These are phyloP conservation scores for Detonula confervacea DNA, from an alignment of 352 stramenopile genomes.

Conservation along the genomic window DNA sequence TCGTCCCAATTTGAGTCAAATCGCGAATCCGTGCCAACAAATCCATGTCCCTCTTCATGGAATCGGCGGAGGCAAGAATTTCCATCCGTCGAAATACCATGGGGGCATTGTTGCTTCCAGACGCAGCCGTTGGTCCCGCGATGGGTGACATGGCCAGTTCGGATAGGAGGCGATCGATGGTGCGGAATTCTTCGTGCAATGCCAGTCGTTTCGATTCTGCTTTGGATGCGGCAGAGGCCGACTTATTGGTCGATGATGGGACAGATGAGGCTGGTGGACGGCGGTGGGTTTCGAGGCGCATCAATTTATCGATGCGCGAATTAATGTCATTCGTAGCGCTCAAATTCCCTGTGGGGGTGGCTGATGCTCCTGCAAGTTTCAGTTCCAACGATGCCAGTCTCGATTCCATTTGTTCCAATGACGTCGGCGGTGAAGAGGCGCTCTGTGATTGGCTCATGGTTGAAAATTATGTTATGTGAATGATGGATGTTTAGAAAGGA, in stretches of 20 bases:
- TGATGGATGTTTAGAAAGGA: no score
- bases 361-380: constrained; percentile 16
- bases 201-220: constrained; percentile 15
- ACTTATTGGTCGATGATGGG: neutral
- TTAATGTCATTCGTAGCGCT: constrained; percentile 26
- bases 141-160: constrained; percentile 45
- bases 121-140: constrained; percentile 21
- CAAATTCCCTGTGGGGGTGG: neutral
- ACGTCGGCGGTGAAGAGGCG: no score
- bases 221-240: neutral
- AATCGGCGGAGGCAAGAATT: constrained; percentile 61
- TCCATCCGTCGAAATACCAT: constrained; percentile 71
- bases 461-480: no score
- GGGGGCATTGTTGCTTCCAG: constrained; percentile 26
- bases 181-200: constrained; percentile 48
- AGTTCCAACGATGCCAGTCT: constrained; percentile 39
- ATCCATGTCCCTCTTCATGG: constrained; percentile 62
- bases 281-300: no score
- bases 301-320: constrained; percentile 39
- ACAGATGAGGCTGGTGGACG: neutral
- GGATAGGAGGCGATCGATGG: constrained; percentile 35
- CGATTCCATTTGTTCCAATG: constrained; percentile 38
- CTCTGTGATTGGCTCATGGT: no score
- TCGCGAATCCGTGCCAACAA: constrained; percentile 64
- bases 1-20: constrained; percentile 55